These are phyloP conservation scores for Cercospora berteroae DNA, from an alignment of 2,329 filamentous ascomycete genomes.

Conservation along the genomic window DNA sequence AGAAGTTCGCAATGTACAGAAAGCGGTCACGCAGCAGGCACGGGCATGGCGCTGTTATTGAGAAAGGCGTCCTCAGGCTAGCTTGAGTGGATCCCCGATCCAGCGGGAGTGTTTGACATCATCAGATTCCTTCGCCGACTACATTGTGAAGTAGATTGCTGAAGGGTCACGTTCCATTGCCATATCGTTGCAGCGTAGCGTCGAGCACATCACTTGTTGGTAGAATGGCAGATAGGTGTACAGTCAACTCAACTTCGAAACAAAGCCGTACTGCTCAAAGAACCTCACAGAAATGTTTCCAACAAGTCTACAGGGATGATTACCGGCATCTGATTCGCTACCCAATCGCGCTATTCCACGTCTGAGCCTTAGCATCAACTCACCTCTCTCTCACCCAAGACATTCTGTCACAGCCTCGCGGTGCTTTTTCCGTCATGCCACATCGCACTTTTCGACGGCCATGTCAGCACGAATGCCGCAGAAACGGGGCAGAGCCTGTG, in stretches of 20 bases:
- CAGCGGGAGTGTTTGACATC: background rate
- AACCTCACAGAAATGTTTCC: background rate
- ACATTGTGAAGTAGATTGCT: background rate
- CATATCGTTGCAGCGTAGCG: background rate
- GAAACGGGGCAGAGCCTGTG: slow-evolving; percentile 23
- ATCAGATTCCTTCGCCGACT: background rate
- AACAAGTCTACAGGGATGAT: background rate
- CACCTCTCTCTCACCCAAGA: background rate
- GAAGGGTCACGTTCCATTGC: background rate
- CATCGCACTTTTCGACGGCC: background rate
- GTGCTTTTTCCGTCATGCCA: background rate
- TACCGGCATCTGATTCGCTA: background rate
- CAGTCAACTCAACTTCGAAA: background rate
- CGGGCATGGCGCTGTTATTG: slow-evolving; percentile 21
- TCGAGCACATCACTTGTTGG: background rate
- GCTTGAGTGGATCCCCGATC: slow-evolving; percentile 10
- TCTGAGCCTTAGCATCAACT: background rate
- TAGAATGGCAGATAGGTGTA: background rate
- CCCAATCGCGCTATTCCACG: background rate
- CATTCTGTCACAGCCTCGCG: background rate
- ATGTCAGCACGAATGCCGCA: slow-evolving; percentile 5
- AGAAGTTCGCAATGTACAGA: slow-evolving; percentile 49
- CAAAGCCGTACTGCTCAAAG: background rate
- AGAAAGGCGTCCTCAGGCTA: slow-evolving; percentile 24
- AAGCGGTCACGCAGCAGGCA: slow-evolving; percentile 35